These are phyloP conservation scores for Blastobotrys parvus DNA, from an alignment of 805 yeast species.

Conservation along the genomic window DNA sequence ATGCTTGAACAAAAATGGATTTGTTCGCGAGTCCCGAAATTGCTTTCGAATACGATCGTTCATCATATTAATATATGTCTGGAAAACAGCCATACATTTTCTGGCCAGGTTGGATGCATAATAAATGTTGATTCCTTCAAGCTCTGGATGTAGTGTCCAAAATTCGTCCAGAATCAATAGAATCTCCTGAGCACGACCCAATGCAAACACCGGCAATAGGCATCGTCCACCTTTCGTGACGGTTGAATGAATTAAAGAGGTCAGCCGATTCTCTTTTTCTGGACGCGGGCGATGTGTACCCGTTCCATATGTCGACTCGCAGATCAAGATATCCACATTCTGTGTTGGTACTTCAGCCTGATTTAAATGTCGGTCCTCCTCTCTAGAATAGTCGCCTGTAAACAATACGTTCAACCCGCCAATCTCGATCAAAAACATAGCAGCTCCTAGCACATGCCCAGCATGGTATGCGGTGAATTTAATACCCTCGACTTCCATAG, in stretches of 20 bases:
- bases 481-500: slow-evolving; percentile 88
- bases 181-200: slow-evolving; percentile 95
- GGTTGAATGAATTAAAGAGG: slow-evolving; percentile 76
- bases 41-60: slow-evolving; percentile 76
- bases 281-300: slow-evolving; percentile 90
- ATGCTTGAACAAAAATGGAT: slow-evolving; percentile 86
- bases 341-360: slow-evolving; percentile 93
- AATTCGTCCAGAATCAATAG: slow-evolving; percentile 87
- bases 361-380: slow-evolving; percentile 89
- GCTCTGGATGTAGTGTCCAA: slow-evolving; percentile 78
- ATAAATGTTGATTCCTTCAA: slow-evolving; percentile 73
- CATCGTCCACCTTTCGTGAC: slow-evolving; percentile 85
- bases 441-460: slow-evolving; percentile 99
- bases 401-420: slow-evolving; percentile 84
- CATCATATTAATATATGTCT: slow-evolving; percentile 95
- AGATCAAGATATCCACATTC: slow-evolving; percentile 81
- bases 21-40: slow-evolving; percentile 68
- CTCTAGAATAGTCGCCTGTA: slow-evolving; percentile 96
- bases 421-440: slow-evolving; percentile 92
- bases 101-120: slow-evolving; percentile 91
- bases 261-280: slow-evolving; percentile 76
- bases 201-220: slow-evolving; percentile 86
- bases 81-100: slow-evolving; percentile 95
- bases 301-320: slow-evolving; percentile 96
- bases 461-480: slow-evolving; percentile 98